Conservation (phyloP, 129 eudicot species). For the Silybum marianum region DNA sequence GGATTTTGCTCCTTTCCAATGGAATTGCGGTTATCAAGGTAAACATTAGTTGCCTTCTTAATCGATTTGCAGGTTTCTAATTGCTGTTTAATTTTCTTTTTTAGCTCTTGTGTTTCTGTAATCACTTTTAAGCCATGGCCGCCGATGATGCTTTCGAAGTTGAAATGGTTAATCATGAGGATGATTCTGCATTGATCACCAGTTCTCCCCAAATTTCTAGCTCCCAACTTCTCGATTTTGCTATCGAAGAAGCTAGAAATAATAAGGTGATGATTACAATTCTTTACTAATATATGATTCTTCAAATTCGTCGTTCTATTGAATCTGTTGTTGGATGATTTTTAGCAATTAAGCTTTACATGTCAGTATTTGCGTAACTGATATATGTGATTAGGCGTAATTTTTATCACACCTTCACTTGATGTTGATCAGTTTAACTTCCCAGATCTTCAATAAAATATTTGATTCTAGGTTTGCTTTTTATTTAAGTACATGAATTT, state of each 20-base stretch:
- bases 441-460: not conserved
- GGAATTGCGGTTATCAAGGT: not conserved
- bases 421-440: not conserved
- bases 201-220: conserved; percentile 44
- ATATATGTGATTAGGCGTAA: not conserved
- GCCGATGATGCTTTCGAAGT: not conserved
- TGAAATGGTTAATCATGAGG: conserved; percentile 34
- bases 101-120: not conserved
- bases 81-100: not conserved
- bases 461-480: not conserved
- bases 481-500: not conserved
- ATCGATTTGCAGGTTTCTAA: not conserved
- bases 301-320: not conserved
- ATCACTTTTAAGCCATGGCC: not conserved
- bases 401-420: not conserved
- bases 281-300: not conserved
- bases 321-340: not conserved
- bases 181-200: conserved; percentile 26
- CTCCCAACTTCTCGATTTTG: conserved; percentile 46
- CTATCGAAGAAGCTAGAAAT: conserved; percentile 51
- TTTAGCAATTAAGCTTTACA: not conserved
- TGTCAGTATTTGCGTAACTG: not conserved
- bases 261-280: conserved; percentile 50
- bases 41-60: not conserved
- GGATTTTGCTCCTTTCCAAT: not conserved